A percentile compares a stretch with the other conserved stretches of the same genome.
Conservation (phyloP, 768 basidiomycete genomes). For the Phylloporus sp. region DNA sequence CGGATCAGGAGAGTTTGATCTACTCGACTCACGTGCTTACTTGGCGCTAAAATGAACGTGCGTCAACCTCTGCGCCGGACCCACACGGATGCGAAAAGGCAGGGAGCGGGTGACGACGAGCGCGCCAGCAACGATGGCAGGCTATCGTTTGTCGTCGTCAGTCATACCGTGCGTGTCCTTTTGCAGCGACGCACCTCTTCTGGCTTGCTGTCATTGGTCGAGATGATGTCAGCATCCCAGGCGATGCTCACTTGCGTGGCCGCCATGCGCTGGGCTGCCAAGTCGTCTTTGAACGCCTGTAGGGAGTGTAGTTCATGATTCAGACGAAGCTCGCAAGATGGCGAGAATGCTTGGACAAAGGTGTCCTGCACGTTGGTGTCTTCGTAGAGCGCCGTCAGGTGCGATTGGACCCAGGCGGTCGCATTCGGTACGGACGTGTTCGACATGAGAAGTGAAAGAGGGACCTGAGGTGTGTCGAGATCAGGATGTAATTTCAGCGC, state of each 20-base stretch:
- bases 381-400: conserved; percentile 27
- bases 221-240: conserved; percentile 33
- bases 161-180: not conserved
- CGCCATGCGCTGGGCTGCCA: conserved; percentile 18
- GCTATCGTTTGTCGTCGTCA: conserved; percentile 15
- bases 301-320: conserved; percentile 27
- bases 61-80: conserved; percentile 32
- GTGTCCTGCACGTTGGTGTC: conserved; percentile 8
- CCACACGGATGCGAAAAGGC: conserved; percentile 38
- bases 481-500: not conserved
- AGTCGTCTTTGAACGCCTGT: conserved; percentile 26
- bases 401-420: conserved; percentile 29
- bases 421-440: not conserved
- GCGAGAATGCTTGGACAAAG: conserved; percentile 32
- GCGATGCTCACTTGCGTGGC: conserved; percentile 22
- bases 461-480: not conserved
- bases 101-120: conserved; percentile 37
- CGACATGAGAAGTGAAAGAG: not conserved
- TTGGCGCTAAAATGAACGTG: conserved; percentile 37
- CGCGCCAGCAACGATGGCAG: conserved; percentile 36
- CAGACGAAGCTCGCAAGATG: conserved; percentile 29
- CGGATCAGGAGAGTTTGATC: not conserved
- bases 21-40: conserved; percentile 22
- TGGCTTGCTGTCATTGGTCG: conserved; percentile 22
- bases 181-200: conserved; percentile 16